These are phyloP conservation scores for Tubosaeta sp. DNA, from an alignment of 768 basidiomycete species.

Conservation along the genomic window DNA sequence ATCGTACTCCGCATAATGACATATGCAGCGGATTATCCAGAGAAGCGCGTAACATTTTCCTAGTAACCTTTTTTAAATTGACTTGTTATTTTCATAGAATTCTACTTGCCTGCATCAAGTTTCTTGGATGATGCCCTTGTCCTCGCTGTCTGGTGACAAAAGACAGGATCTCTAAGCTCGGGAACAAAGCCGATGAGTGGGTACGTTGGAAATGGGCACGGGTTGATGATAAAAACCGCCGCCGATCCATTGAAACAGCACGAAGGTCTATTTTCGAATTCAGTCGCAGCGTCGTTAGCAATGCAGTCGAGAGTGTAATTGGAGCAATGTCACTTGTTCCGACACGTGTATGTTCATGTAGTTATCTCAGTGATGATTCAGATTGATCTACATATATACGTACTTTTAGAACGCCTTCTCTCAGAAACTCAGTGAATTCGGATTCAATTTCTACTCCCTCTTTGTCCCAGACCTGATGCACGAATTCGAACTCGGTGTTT, in stretches of 20 bases:
- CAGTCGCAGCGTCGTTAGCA: not conserved
- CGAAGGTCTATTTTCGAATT: not conserved
- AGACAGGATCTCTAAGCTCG: not conserved
- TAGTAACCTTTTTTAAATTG: no score
- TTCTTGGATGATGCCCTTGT: conserved; percentile 18
- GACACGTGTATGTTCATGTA: not conserved
- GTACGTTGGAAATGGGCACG: conserved; percentile 1
- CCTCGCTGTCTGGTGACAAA: conserved; percentile 16
- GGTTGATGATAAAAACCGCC: conserved; percentile 27
- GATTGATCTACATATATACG: not conserved
- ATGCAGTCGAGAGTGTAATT: not conserved
- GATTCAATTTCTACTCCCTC: conserved; percentile 25
- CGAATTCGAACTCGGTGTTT: conserved; percentile 33
- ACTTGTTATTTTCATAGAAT: conserved; percentile 5
- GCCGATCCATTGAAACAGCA: not conserved
- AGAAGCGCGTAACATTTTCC: conserved; percentile 24
- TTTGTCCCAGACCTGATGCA: conserved; percentile 32
- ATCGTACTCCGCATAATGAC: conserved; percentile 10
- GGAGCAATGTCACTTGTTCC: not conserved
- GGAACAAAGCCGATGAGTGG: not conserved
- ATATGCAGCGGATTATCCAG: conserved; percentile 26
- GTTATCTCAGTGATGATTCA: no score
- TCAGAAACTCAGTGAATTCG: conserved; percentile 5
- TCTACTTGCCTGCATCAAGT: conserved; percentile 18
- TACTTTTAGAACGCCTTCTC: conserved; percentile 33